phyloP scores from a whole-genome alignment of 192 early-diverging fungal species.

The Gryganskiella cystojenkinii region DNA sequence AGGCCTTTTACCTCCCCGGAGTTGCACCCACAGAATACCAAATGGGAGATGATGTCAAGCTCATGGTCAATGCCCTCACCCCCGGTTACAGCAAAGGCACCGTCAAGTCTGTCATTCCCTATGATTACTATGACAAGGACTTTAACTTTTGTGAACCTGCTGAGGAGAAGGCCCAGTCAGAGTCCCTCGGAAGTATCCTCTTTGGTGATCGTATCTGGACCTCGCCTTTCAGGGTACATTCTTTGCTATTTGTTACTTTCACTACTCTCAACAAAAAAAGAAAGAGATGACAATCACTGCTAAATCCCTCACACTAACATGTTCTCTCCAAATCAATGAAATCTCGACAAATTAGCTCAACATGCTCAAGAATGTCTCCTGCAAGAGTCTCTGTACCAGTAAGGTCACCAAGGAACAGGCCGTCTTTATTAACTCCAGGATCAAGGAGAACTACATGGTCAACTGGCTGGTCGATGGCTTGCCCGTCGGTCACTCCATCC shows the following conservation, averaged over 20 bases:
- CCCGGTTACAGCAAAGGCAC: slow-evolving; percentile 67
- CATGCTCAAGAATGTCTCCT: slow-evolving; percentile 47
- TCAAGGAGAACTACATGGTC: slow-evolving; percentile 78
- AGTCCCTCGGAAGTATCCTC: slow-evolving; percentile 90
- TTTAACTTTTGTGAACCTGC: slow-evolving; percentile 88
- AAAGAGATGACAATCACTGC: neutral
- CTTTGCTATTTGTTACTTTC: neutral
- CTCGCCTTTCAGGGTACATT: slow-evolving; percentile 79
- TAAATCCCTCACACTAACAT: neutral
- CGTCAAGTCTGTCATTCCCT: slow-evolving; percentile 82
- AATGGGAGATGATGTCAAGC: slow-evolving; percentile 73
- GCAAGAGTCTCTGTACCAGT: slow-evolving; percentile 72
- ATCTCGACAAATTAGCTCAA: slow-evolving; percentile 19
- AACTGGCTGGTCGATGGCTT: slow-evolving; percentile 95
- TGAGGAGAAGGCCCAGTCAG: slow-evolving; percentile 69
- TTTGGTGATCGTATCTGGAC: slow-evolving; percentile 96
- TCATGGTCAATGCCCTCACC: slow-evolving; percentile 90
- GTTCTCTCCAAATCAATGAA: neutral
- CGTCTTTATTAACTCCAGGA: slow-evolving; percentile 88
- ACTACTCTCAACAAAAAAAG: neutral
- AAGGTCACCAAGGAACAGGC: slow-evolving; percentile 75
- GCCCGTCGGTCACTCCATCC: slow-evolving; percentile 79
- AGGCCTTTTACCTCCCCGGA: slow-evolving; percentile 93
- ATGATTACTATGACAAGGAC: slow-evolving; percentile 87
- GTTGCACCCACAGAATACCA: slow-evolving; percentile 91